Evolutionary conservation across 495 filamentous ascomycete species (phyloP), one percentile per base, ranked within the genome.

Genomic region (Penicillium coprophilum): DNA sequence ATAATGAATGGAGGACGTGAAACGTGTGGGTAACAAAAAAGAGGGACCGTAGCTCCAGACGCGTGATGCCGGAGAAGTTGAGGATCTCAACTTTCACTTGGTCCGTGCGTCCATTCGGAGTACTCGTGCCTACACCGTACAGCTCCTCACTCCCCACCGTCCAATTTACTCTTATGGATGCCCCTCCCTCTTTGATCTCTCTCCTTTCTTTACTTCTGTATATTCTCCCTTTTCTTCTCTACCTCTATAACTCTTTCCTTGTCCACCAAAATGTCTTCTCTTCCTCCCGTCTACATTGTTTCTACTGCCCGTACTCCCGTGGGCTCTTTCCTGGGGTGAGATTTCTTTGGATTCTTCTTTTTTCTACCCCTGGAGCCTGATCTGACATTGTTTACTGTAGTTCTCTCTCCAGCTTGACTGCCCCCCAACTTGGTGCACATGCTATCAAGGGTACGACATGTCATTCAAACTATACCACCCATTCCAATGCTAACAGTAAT

Each of bases 201-300:
- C 19, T n/a, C 53, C 32, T 46, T n/a, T n/a, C 2, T 38, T 4
- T 6, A n/a, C 34, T 36, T 36, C n/a, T 38, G 34, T 38, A 17
- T 38, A 17, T 17, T 6, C 39, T 46, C 41, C 39, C 10, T 49
- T 57, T 32, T 45, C 11, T 32, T 57, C 56, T 49, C 30, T 9
- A 43, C 34, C 17, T 38, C 34, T n/a, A 44, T 55, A 45, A 40
- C 38, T 31, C 44, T 20, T 31, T 6, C 21, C 30, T 36, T 36
- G 30, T 17, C 15, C 30, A 46, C 38, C 24, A 36, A 20, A 15
- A 68, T 68, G 84, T 75, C 85, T 62, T 76, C 77, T 44, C 82
- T 89, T 58, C 86, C 90, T 61, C 80, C 90, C 24, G 94, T 98
- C 50, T 98, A 97, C 77, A 97, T 98, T 71, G 91, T 97, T 62